Percentiles rank a stretch among this genome's conserved stretches.
Evolutionary conservation across 495 filamentous ascomycete genomes (phyloP).

Genomic region (Xylaria palmicola): DNA sequence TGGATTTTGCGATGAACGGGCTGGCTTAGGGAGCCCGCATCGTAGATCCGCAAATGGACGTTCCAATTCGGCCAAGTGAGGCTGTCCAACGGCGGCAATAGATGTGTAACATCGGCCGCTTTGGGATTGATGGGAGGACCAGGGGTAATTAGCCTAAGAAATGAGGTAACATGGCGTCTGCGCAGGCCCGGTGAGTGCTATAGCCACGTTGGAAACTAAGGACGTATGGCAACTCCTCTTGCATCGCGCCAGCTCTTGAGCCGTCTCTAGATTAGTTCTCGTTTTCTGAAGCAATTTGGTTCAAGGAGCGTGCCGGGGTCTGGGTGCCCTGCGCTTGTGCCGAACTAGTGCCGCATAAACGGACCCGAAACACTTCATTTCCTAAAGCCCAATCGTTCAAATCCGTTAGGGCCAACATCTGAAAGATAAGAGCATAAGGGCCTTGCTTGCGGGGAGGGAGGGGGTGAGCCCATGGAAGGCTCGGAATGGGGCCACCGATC

Average conservation of each 20-base stretch:
- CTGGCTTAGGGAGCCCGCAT: neutral
- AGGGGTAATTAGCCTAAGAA: slow-evolving; percentile 8
- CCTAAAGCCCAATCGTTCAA: neutral
- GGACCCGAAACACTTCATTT: neutral
- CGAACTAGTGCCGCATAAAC: neutral
- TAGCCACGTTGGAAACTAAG: slow-evolving; percentile 3
- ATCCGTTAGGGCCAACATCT: neutral
- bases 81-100: neutral
- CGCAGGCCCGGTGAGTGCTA: neutral
- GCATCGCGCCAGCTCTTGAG: no score
- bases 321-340: neutral
- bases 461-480: no score
- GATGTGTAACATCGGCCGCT: neutral
- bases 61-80: neutral
- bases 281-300: neutral
- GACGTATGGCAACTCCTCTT: no score
- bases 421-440: neutral
- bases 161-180: neutral
- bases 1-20: neutral
- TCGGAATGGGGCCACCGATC: no score
- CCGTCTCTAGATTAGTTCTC: neutral
- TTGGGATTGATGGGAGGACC: neutral
- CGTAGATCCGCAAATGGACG: neutral
- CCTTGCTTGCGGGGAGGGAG: no score
- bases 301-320: neutral